Base-by-base conservation (phyloP, 371 early-diverging fungal genomes). In the Chytridium lagenaria region DNA sequence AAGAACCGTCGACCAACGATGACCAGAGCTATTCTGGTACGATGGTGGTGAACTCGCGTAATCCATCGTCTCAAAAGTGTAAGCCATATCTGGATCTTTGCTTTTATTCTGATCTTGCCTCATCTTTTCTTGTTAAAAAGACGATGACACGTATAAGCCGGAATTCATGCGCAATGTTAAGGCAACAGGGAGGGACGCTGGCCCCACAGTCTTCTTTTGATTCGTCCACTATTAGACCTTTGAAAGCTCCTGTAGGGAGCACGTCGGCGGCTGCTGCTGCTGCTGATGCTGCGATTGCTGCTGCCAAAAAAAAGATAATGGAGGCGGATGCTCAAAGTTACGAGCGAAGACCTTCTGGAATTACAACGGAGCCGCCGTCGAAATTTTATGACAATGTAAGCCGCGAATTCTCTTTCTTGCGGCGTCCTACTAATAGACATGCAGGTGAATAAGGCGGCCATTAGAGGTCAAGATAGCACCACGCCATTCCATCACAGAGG, bases 91-190 rank as follows among this genome's bases (percentile, higher is more conserved):
- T 44, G 44, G 44, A 19, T 44, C n/a, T 61, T 34, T 5, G 7
- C 61, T 26, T 61, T 7, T 34, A 61, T 33, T 7, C 26, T 55
- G 19, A 10, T 16, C 5, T 16, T 26, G 55, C 10, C 10, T 55
- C 16, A 5, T 7, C 5, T 7, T 16, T 16, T 16, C 5, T 44
- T 67, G 22, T 67, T 40, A 34, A 2, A 49, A 34, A 37, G 49
- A 51, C 36, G 37, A 37, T 37, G 68, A 68, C 15, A 59, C 70
- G 36, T 69, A 55, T 40, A 12, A 69, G 44, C 59, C 59, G 31
- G 59, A 59, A 10, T 69, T 28, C 39, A 59, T 59, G 23, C 36
- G 34, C 3, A 3, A 34, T 30, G 26, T 28, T 10, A 61, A 16
- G 61, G 36, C 7, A 7, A 34, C 16, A 7, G 37, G 34, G 36